Conservation (phyloP, 129 eudicot species). For the Deinandra increscens region DNA sequence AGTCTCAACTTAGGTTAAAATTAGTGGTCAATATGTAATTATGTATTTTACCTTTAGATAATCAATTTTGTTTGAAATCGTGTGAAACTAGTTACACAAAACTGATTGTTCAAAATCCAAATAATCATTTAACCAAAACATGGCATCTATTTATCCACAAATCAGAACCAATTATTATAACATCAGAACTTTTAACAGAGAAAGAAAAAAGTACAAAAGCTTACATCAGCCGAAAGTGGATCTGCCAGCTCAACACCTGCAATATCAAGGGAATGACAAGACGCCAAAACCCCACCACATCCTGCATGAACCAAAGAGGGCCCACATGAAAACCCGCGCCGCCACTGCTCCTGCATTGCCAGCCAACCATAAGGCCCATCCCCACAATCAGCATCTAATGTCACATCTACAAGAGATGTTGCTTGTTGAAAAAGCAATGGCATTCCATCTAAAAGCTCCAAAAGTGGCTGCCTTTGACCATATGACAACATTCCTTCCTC, state of each 20-base stretch:
- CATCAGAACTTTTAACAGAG: neutral
- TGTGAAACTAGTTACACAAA: neutral
- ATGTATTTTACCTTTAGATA: neutral
- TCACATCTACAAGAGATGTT: slow-evolving; percentile 89
- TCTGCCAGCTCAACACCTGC: slow-evolving; percentile 90
- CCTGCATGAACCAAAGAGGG: slow-evolving; percentile 96
- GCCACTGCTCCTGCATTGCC: slow-evolving; percentile 93
- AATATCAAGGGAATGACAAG: slow-evolving; percentile 88
- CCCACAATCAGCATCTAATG: slow-evolving; percentile 87
- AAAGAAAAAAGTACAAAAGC: slow-evolving; percentile 19
- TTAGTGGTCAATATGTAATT: neutral
- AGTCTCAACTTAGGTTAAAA: neutral
- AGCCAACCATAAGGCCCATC: slow-evolving; percentile 98
- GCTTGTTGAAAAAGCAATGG: slow-evolving; percentile 95
- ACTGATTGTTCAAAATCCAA: neutral
- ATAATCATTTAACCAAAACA: slow-evolving; percentile 5
- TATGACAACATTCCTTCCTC: slow-evolving; percentile 78
- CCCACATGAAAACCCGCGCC: slow-evolving; percentile 96
- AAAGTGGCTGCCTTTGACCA: slow-evolving; percentile 82
- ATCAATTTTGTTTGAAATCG: neutral
- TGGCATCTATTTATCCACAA: neutral
- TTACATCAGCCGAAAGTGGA: slow-evolving; percentile 86
- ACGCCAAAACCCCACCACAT: slow-evolving; percentile 93
- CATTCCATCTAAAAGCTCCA: slow-evolving; percentile 86
- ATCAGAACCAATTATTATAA: neutral